Base-by-base conservation (phyloP, 441 rosid species). In the Flueggea neowawraea region DNA sequence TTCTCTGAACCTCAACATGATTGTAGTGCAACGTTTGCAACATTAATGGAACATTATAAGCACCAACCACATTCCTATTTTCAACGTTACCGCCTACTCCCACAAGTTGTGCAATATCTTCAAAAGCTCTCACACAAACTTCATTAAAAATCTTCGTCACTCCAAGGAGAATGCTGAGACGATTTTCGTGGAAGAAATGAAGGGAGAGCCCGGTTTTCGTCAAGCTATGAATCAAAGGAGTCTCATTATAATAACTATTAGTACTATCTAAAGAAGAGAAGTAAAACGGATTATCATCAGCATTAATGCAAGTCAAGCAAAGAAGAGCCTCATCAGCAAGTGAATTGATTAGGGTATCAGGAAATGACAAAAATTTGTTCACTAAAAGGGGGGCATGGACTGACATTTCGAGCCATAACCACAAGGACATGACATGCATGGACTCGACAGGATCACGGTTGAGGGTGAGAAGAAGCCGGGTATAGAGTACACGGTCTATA, bases 311-410 rank as follows among this genome's bases (percentile, higher is more conserved):
- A n/a, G 28, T 43, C 65, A 88, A 55, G 76, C 85, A 76, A 54
- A 64, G 31, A 31, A 70, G 67, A n/a, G 80, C 74, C 68, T 90
- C 96, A 0, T 79, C 71, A n/a, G 83, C 94, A 9, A 88, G 61
- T 6, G 68, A 22, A 12, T 61, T 64, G 66, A 84, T 13, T 16
- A 75, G 13, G n/a, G 31, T 0, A 47, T 84, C 85, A 0, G 86
- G 75, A 58, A 60, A 61, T 4, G 59, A 13, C 47, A 68, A n/a
- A 47, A 83, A 15, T 4, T 12, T 12, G 17, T 7, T 15, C 12
- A 88, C 71, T 4, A 88, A 52, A 61, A 71, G 28, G 6, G 55
- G 39, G 6, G 54, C 22, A 33, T 55, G 57, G 4, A 63, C 54
- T 2, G 58, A 50, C 12, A 62, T 65, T 67, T 90, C 96, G 2